Conservation (phyloP, 306 rosid species). For the Trifolium repens region DNA sequence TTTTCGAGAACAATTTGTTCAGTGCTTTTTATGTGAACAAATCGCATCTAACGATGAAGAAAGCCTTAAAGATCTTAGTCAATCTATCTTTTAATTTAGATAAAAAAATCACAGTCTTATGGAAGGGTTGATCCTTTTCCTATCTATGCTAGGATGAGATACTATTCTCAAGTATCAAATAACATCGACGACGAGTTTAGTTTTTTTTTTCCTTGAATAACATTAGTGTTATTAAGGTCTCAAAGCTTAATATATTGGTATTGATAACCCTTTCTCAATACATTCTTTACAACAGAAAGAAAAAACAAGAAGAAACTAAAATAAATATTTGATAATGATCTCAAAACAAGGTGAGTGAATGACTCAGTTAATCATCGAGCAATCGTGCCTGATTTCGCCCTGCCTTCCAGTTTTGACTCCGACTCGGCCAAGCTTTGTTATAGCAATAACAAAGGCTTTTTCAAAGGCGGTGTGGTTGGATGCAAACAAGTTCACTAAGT, state of each 20-base stretch:
- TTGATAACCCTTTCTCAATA: slow-evolving; percentile 7
- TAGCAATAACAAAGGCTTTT: slow-evolving; percentile 68
- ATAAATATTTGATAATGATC: background rate
- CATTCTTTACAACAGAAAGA: background rate
- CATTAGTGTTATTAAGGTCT: slow-evolving; percentile 13
- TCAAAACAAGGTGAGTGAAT: background rate
- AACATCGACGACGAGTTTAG: slow-evolving; percentile 37
- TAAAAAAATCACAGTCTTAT: slow-evolving; percentile 18
- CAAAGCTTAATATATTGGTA: slow-evolving; percentile 24
- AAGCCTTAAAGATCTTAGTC: slow-evolving; percentile 32
- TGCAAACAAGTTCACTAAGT: slow-evolving; percentile 71
- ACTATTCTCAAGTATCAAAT: slow-evolving; percentile 43
- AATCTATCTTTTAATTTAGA: slow-evolving; percentile 47
- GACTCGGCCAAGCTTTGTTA: slow-evolving; percentile 71
- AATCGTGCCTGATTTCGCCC: slow-evolving; percentile 73
- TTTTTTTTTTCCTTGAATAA: slow-evolving; percentile 17
- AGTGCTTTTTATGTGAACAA: slow-evolving; percentile 17
- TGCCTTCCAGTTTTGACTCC: slow-evolving; percentile 62
- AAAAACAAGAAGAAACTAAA: background rate
- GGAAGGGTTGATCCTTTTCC: slow-evolving; percentile 37
- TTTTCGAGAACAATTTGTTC: slow-evolving; percentile 49
- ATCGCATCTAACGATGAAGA: slow-evolving; percentile 51
- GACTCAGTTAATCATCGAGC: slow-evolving; percentile 57
- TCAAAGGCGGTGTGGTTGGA: slow-evolving; percentile 64
- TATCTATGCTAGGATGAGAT: slow-evolving; percentile 33